Evolutionary conservation across 192 early-diverging fungal species (phyloP), one percentile per base, ranked within the genome.

Genomic region (Pecoramyces ruminantium): DNA sequence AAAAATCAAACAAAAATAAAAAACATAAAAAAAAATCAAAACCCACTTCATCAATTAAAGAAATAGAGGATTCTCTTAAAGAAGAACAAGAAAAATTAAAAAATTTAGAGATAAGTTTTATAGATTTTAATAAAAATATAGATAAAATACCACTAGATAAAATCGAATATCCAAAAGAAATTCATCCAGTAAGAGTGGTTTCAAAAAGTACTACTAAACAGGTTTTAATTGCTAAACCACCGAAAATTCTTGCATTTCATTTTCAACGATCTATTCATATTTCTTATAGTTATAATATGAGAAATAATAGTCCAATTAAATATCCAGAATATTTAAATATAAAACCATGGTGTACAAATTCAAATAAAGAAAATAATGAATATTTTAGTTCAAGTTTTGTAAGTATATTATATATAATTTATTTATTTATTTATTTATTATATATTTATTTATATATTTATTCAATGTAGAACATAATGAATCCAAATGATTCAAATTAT

Each of bases 141-240:
- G 25, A 11, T n/a, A 25, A 67, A 67, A 67, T 67, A 27, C 51
- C 51, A 67, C n/a, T 67, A n/a, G 51, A 67, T n/a, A 67, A 67
- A 67, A 67, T 67, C n/a, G 51, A 67, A 67, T 67, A 67, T n/a
- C 51, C 51, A 67, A 67, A 67, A 67, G 51, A 67, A 67, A 67
- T 67, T 67, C 51, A 67, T 67, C 51, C 51, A 67, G 51, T 67
- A 8, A 67, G 51, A 67, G n/a, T 67, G 21, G 51, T 67, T 9
- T 67, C 51, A 8, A 67, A 21, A 1, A 80, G 83, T 29, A 89
- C 94, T 12, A 92, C 89, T 4, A 95, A 95, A 81, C 93, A 95
- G 80, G 92, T 92, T 17, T 92, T 95, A 89, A 90, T 98, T 85
- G 96, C 94, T 13, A 92, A 92, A 30, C 89, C 95, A 3, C 96